phyloP scores from a whole-genome alignment of 2,329 filamentous ascomycete genomes.

The Fusarium temperatum region DNA sequence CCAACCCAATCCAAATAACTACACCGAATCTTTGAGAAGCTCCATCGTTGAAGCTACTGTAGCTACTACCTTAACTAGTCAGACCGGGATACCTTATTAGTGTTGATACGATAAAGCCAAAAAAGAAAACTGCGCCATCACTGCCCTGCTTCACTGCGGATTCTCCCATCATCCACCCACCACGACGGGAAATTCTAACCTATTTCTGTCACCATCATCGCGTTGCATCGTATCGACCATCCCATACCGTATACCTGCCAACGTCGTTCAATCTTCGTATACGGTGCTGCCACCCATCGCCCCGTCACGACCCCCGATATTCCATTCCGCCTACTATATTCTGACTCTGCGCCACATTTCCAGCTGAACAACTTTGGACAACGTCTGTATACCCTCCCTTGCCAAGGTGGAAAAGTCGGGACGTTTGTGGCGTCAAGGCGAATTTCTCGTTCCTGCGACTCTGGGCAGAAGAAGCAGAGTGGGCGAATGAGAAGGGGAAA shows the following conservation, averaged over 20 bases:
- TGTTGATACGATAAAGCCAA: conserved; percentile 9
- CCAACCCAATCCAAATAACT: background rate
- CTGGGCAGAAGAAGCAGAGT: background rate
- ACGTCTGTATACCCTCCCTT: conserved; percentile 26
- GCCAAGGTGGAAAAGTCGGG: conserved; percentile 35
- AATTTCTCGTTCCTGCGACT: conserved; percentile 12
- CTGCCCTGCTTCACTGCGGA: conserved; percentile 26
- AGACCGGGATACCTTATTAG: conserved; percentile 7
- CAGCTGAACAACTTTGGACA: conserved; percentile 3
- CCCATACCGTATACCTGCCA: conserved; percentile 2
- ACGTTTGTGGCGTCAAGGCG: conserved; percentile 16
- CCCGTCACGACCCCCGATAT: conserved; percentile 5
- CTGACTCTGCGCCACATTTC: conserved; percentile 31
- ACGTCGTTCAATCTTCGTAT: conserved; percentile 14
- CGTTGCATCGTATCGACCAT: conserved; percentile 2
- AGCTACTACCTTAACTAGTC: background rate
- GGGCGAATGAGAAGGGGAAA: background rate
- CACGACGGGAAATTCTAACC: conserved; percentile 5
- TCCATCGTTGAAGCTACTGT: conserved; percentile 14
- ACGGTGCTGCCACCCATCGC: background rate
- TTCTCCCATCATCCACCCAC: conserved; percentile 22
- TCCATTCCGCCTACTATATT: conserved; percentile 18
- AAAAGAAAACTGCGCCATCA: conserved; percentile 15
- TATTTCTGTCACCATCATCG: conserved; percentile 10
- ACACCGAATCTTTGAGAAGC: conserved; percentile 13